A percentile compares a stretch with the other conserved stretches of the same genome.
Conservation (phyloP, 768 basidiomycete genomes). For the Peribolospora baueri region DNA sequence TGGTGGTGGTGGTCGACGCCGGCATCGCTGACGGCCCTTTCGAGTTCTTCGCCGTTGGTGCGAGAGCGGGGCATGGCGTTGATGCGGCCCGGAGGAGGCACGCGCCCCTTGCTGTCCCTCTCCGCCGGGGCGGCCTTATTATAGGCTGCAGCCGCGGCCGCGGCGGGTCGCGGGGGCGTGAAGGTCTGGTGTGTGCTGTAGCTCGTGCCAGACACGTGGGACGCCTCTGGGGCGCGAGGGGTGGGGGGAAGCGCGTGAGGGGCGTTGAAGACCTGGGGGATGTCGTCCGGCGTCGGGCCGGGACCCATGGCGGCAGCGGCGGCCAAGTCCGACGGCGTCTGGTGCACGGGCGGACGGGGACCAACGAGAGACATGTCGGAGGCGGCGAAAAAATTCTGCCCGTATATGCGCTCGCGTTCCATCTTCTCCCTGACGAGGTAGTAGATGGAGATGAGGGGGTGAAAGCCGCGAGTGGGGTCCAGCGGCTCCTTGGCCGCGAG, state of each 20-base stretch:
- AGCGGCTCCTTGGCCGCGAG: constrained; percentile 18
- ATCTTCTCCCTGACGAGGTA: constrained; percentile 87
- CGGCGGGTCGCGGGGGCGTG: too few species aligned
- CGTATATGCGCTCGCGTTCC: constrained; percentile 81
- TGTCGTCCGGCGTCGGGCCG: background rate
- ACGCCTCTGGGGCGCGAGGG: too few species aligned
- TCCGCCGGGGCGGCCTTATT: too few species aligned
- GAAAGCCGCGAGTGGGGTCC: constrained; percentile 81
- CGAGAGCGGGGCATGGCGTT: too few species aligned
- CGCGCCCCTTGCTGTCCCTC: too few species aligned
- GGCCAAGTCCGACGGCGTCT: background rate
- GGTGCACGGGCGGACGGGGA: constrained; percentile 7
- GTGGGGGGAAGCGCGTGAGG: background rate
- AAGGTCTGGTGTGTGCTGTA: too few species aligned
- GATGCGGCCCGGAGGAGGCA: too few species aligned
- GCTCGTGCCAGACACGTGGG: too few species aligned
- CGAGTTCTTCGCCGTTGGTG: too few species aligned
- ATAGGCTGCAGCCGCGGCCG: too few species aligned
- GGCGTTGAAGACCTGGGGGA: background rate
- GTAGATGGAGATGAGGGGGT: constrained; percentile 87
- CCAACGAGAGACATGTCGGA: constrained; percentile 39
- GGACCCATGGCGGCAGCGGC: background rate
- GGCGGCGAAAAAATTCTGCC: constrained; percentile 74
- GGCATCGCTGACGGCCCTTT: too few species aligned
- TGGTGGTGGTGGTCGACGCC: too few species aligned